Conservation (phyloP, 106 monocot species). For the Gastrodia elata region DNA sequence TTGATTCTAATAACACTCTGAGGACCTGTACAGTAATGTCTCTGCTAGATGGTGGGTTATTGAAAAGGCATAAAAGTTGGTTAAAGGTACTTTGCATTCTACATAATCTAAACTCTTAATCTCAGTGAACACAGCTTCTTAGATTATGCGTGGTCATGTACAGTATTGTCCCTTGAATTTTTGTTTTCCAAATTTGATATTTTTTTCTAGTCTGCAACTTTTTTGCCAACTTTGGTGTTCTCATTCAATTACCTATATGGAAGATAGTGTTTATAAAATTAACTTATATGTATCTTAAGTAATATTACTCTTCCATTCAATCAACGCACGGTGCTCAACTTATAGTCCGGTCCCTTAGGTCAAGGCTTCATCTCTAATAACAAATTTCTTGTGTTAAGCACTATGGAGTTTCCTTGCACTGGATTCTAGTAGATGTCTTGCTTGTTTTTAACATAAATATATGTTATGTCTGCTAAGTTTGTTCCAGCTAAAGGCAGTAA, state of each 20-base stretch:
- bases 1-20: conserved; percentile 27
- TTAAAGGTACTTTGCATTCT: conserved; percentile 47
- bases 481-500: neutral
- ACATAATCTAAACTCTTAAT: neutral
- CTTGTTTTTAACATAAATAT: neutral
- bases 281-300: neutral
- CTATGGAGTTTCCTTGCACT: no score
- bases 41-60: conserved; percentile 89
- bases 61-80: conserved; percentile 87
- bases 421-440: no score
- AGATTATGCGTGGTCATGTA: neutral
- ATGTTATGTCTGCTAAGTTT: neutral
- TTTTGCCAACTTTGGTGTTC: neutral
- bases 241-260: neutral
- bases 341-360: neutral
- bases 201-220: neutral
- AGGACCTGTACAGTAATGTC: conserved; percentile 81
- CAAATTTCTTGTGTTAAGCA: no score
- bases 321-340: neutral
- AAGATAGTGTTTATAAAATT: neutral
- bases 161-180: neutral
- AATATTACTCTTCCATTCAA: neutral
- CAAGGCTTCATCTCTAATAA: no score
- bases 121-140: neutral
- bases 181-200: neutral